These are phyloP conservation scores for Rhazya stricta DNA, from an alignment of 257 asterid genomes.

Conservation along the genomic window DNA sequence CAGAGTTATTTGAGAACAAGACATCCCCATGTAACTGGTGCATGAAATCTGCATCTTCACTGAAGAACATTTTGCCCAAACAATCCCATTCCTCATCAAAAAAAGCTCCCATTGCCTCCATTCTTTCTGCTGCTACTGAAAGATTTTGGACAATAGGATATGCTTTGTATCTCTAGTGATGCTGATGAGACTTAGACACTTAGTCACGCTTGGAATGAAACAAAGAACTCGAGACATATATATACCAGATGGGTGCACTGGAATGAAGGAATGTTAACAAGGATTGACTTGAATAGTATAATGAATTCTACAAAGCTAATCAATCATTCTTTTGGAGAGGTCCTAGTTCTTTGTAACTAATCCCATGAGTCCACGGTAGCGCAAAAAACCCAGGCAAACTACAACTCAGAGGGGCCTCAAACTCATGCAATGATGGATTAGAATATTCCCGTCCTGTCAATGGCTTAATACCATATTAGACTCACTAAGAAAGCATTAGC, in stretches of 20 bases:
- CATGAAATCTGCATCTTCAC: constrained; percentile 40
- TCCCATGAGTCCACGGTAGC: constrained; percentile 49
- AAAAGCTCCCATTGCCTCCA: constrained; percentile 57
- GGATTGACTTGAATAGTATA: constrained; percentile 48
- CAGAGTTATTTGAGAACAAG: constrained; percentile 10
- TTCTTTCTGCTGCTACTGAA: constrained; percentile 2
- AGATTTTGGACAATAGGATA: neutral
- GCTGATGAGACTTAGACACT: neutral
- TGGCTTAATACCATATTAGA: constrained; percentile 21
- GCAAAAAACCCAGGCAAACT: constrained; percentile 45
- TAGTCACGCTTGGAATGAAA: constrained; percentile 32
- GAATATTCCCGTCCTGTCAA: constrained; percentile 12
- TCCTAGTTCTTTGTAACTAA: constrained; percentile 40
- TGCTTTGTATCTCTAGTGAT: neutral
- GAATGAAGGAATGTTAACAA: constrained; percentile 25
- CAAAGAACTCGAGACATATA: constrained; percentile 24
- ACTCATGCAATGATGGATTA: constrained; percentile 39
- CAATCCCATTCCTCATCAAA: constrained; percentile 72
- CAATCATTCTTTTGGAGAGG: constrained; percentile 28
- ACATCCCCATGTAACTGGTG: constrained; percentile 28
- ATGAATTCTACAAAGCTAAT: constrained; percentile 20
- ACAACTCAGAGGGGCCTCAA: constrained; percentile 53
- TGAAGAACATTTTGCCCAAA: constrained; percentile 49
- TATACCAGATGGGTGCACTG: constrained; percentile 33
- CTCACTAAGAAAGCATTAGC: constrained; percentile 14